These are phyloP conservation scores for Setomelanomma holmii DNA, from an alignment of 2,329 filamentous ascomycete genomes.

Conservation along the genomic window DNA sequence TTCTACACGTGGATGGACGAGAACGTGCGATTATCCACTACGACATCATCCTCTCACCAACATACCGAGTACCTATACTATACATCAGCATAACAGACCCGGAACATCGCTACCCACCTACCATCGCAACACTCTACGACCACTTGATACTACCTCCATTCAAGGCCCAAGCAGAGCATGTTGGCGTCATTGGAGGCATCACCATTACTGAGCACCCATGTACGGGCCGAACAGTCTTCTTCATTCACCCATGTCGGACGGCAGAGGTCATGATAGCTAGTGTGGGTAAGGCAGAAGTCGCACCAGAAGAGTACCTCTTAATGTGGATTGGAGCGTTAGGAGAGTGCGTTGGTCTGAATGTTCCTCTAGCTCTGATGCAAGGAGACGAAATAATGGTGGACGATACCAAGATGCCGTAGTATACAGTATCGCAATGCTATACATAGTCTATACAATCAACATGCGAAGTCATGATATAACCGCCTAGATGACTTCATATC, in stretches of 20 bases:
- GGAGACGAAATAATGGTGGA: neutral
- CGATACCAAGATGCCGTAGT: neutral
- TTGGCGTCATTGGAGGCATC: constrained; percentile 50
- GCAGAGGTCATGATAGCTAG: constrained; percentile 76
- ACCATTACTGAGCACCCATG: constrained; percentile 73
- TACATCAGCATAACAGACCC: constrained; percentile 48
- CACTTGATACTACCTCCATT: constrained; percentile 46
- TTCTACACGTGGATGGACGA: constrained; percentile 5
- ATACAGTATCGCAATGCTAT: constrained; percentile 12
- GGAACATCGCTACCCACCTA: constrained; percentile 34
- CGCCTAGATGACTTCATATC: too few relatives aligned
- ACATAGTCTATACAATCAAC: constrained; percentile 26
- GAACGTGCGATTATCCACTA: constrained; percentile 34
- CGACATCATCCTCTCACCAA: constrained; percentile 53
- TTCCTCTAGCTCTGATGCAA: constrained; percentile 69
- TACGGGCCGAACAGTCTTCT: constrained; percentile 79
- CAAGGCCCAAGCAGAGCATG: constrained; percentile 38
- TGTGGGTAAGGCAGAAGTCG: constrained; percentile 44
- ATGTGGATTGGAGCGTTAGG: constrained; percentile 91
- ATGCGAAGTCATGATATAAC: constrained; percentile 17
- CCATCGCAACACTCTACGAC: constrained; percentile 44
- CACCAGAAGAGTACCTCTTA: constrained; percentile 74
- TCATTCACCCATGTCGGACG: constrained; percentile 91
- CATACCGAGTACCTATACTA: constrained; percentile 55
- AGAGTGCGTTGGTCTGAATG: constrained; percentile 76